Evolutionary conservation across 2,329 filamentous ascomycete genomes (phyloP).

Genomic region (Xylaria sp.): DNA sequence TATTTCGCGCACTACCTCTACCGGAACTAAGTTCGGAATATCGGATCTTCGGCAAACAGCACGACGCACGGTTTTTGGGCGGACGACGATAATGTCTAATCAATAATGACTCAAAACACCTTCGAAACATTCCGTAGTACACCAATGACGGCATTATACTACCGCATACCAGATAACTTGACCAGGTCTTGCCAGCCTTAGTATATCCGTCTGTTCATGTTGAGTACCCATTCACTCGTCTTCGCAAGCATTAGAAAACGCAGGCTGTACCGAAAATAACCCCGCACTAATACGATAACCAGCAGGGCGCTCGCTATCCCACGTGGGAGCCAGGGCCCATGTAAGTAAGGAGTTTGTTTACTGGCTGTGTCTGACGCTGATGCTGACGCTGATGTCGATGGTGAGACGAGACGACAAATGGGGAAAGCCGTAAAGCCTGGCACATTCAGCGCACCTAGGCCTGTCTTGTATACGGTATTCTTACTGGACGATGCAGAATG

Average conservation of each 20-base stretch:
- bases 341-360: conserved; percentile 2
- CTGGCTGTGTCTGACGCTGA: conserved; percentile 19
- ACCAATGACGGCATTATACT: not conserved
- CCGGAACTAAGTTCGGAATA: conserved; percentile 11
- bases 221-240: not conserved
- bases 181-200: not conserved
- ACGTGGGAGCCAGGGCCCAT: conserved; percentile 31
- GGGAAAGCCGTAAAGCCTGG: conserved; percentile 23
- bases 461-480: not conserved
- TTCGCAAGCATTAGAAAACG: not conserved
- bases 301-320: conserved; percentile 20
- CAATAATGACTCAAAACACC: conserved; percentile 10
- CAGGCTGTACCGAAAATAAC: conserved; percentile 16
- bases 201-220: not conserved
- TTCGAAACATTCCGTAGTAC: not conserved
- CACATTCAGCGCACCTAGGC: not conserved
- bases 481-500: not conserved
- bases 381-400: conserved; percentile 22
- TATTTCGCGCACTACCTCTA: not conserved
- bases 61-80: not conserved
- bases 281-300: conserved; percentile 22
- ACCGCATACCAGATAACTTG: not conserved
- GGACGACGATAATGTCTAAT: not conserved
- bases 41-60: conserved; percentile 22
- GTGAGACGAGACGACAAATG: conserved; percentile 31